A percentile compares a stretch with the other conserved stretches of the same genome.
These are phyloP conservation scores for Picea engelmannii DNA, from an alignment of 83 land plant genomes.

Conservation along the genomic window DNA sequence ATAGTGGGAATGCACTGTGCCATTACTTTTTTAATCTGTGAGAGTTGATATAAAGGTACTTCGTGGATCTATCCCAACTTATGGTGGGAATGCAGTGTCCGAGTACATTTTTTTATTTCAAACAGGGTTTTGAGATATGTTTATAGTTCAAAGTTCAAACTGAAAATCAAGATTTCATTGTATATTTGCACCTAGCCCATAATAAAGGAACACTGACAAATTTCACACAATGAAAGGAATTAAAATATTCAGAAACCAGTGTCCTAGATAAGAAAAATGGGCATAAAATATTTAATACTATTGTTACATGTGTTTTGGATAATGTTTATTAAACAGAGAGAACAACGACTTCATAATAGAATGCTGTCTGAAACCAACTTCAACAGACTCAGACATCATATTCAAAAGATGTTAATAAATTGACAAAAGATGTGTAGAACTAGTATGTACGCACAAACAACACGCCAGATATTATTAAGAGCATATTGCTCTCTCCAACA, in stretches of 20 bases:
- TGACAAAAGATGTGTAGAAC: background rate
- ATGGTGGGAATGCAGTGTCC: too few relatives aligned
- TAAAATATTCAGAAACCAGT: background rate
- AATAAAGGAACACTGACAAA: background rate
- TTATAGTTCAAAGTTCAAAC: too few relatives aligned
- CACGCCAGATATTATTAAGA: conserved; percentile 23
- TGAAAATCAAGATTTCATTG: too few relatives aligned
- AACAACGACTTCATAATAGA: background rate
- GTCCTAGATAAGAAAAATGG: background rate
- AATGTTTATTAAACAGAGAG: background rate
- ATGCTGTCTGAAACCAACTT: background rate
- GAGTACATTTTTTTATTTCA: too few relatives aligned
- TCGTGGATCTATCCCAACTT: too few relatives aligned
- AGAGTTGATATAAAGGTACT: too few relatives aligned
- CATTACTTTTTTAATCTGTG: too few relatives aligned
- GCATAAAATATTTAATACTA: background rate
- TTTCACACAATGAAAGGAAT: background rate
- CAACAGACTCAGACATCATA: background rate
- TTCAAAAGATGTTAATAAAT: background rate
- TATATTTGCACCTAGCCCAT: background rate
- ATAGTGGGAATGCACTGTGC: too few relatives aligned
- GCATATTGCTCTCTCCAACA: conserved; percentile 83
- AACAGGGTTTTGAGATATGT: too few relatives aligned
- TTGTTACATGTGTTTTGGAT: background rate
- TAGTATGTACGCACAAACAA: background rate